Percentiles rank a stretch among this genome's conserved stretches.
phyloP scores from a whole-genome alignment of 148 eudicot species.

The Rhododendron molle region DNA sequence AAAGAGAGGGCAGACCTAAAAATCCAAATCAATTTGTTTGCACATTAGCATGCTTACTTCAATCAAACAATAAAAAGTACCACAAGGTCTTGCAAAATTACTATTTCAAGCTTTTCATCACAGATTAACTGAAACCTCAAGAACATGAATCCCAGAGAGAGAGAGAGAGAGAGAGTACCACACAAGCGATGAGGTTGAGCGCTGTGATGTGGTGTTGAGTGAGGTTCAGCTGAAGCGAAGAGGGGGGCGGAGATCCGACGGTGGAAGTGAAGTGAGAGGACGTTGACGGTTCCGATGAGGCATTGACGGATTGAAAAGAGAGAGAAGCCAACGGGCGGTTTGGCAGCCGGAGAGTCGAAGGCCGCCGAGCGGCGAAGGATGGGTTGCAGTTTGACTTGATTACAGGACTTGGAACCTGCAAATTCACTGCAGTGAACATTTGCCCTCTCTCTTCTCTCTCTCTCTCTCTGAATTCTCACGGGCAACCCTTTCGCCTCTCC shows the following conservation, averaged over 20 bases:
- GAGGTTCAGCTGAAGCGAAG: constrained; percentile 36
- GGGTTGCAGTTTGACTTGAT: constrained; percentile 5
- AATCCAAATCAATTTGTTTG: no score
- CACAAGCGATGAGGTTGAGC: constrained; percentile 60
- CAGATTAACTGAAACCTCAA: background rate
- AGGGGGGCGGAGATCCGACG: constrained; percentile 43
- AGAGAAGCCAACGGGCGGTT: constrained; percentile 26
- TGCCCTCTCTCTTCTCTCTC: constrained; percentile 8
- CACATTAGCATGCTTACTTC: no score
- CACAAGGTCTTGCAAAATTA: background rate
- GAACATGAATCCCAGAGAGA: background rate
- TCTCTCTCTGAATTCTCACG: background rate
- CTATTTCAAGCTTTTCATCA: background rate
- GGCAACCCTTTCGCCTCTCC: background rate
- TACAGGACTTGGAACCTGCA: constrained; percentile 26
- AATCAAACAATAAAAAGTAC: no score
- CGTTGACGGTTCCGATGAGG: constrained; percentile 38
- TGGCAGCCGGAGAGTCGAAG: constrained; percentile 20
- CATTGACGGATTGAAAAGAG: constrained; percentile 25
- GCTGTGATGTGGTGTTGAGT: constrained; percentile 60
- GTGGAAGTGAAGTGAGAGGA: constrained; percentile 45
- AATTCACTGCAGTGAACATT: constrained; percentile 34
- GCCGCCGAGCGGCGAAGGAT: constrained; percentile 24
- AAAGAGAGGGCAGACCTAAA: no score
- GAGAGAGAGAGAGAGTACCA: constrained; percentile 32